Evolutionary conservation across 306 rosid genomes (phyloP), one percentile per base, ranked within the genome.

Genomic region (Geum urbanum): DNA sequence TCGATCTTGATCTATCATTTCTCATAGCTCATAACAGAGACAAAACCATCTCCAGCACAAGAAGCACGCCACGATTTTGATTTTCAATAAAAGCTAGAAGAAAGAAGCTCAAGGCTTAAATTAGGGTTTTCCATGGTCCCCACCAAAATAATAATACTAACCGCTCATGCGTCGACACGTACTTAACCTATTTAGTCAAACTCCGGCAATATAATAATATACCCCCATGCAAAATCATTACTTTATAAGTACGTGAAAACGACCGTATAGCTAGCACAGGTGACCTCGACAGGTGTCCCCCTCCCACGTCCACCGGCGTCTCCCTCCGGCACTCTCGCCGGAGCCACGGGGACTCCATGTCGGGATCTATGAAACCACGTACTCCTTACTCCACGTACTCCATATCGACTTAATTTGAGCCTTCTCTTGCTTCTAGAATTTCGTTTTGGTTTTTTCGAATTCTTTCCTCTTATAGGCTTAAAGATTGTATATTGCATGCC

Each of bases 1-100:
- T 27, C 32, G 32, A 27, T 27, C 32, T 27, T 27, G 32, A 27
- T 27, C 32, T 27, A 27, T 27, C 32, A 27, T 27, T 27, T 27
- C 32, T 27, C 2, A 27, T 27, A 27, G 32, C 32, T 27, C 32
- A 37, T 1, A 14, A 56, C 75, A 68, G 78, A 53, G 63, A 53
- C 57, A 43, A 59, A 65, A 66, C 39, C 5, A 32, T 10, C 63
- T 32, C 63, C 32, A 57, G 62, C 87, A 79, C 96, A 83, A 41
- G 96, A 77, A 66, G 62, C 96, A 81, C 74, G 87, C 78, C 80
- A 40, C 64, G 79, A 67, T 83, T 76, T 80, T 75, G 79, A 67
- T 83, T 76, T 80, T 75, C 73, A 80, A 85, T 70, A 79, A 85
- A 81, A 58, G 61, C 18, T 5, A 46, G 37, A 32, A 4, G 7